A percentile compares a stretch with the other conserved stretches of the same genome.
Conservation (phyloP, 176 grass and related monocot species). For the Aegilops umbellulata region DNA sequence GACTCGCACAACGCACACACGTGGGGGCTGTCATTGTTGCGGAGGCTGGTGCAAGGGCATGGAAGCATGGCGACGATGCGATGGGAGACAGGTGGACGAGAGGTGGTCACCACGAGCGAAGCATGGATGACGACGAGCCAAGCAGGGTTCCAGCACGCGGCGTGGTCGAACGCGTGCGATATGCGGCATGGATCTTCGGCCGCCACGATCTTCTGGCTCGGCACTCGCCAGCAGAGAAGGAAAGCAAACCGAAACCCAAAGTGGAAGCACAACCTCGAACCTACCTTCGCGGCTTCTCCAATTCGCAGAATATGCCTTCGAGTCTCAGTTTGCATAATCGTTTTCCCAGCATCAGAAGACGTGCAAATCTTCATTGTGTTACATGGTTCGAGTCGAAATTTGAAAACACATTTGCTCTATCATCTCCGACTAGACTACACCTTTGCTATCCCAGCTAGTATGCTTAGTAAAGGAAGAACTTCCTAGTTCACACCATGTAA, state of each 20-base stretch:
- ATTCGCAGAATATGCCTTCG: background rate
- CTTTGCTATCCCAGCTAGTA: no score
- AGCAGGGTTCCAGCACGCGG: constrained; percentile 19
- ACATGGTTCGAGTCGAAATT: no score
- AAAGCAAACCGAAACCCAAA: background rate
- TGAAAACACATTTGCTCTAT: no score
- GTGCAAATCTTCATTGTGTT: no score
- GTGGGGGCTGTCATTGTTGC: background rate
- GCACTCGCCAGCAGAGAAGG: background rate
- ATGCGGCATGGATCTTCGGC: constrained; percentile 35
- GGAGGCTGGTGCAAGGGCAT: background rate
- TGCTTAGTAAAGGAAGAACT: no score
- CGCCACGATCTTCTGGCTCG: background rate
- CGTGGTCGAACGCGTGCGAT: constrained; percentile 58
- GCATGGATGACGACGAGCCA: constrained; percentile 39
- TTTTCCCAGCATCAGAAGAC: no score
- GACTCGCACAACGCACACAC: constrained; percentile 17
- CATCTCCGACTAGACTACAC: no score
- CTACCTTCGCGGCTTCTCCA: background rate
- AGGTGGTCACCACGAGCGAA: constrained; percentile 56
- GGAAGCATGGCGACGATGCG: constrained; percentile 39
- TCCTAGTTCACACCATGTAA: no score
- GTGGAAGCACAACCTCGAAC: background rate
- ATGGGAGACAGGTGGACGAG: constrained; percentile 36
- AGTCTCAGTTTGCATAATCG: background rate